Evolutionary conservation across 352 stramenopile species (phyloP), one percentile per base, ranked within the genome.

Genomic region (Phytophthora crassamura): DNA sequence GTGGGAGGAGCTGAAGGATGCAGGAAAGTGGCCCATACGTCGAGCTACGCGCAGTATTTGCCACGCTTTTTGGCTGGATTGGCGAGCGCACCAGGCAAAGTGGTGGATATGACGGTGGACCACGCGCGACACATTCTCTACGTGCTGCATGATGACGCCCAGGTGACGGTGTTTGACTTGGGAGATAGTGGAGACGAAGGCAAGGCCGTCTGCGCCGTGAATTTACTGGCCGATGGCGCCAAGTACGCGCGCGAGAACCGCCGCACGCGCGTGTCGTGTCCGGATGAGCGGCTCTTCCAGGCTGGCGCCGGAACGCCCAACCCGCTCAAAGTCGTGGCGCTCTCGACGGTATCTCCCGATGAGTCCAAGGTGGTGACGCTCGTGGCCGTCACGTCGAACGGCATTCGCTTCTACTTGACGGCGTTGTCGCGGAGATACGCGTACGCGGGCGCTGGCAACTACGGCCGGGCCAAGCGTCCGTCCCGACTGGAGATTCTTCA

Each of bases 351-450:
- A 0, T 60, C 76, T 30, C 82, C 81, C 0, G 77, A 89, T 20
- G 88, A 96, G 59, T 94, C 86, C 14, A 78, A 86, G 47, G 82
- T 89, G 11, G 80, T 98, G n/a, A 97, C 88, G 33, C 77, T 98
- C n/a, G 83, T 99, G 8, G 94, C 92, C 11, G 74, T 98, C 11
- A 97, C 91, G 7, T 93, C 90, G 7, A 97, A 95, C 43, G 94
- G 94, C n/a, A 89, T 98, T 36, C 87, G 96, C 40, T 97, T 98
- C 46, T 99, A 98, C 70, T 69, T 99, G 16, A 97, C 93, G 0
- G 90, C 80, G 0, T 89, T 98, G 48, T 91, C 88, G n/a, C 74
- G 84, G 5, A 73, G 81, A 11, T 73, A 83, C 16, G 77, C 84
- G 48, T 77, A 74, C 25, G 59, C 69, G 4, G 64, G 51, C 32